These are phyloP conservation scores for Wallacemonas sp. DNA, from an alignment of 208 protist genomes.

Conservation along the genomic window DNA sequence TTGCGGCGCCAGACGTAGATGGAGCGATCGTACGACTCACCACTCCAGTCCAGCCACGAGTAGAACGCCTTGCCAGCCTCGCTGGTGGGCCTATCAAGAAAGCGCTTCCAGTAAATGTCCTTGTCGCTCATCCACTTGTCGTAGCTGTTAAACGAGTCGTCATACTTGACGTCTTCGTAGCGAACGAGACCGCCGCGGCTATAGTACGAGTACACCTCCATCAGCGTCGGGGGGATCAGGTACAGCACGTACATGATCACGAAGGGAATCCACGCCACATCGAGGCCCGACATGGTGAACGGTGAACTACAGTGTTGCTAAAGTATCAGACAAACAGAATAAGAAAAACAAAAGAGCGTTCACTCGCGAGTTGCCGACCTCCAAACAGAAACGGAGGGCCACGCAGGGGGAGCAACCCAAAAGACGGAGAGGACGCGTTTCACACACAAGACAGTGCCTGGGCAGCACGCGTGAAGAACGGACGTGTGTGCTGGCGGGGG, in stretches of 20 bases:
- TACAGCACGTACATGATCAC: conserved; percentile 88
- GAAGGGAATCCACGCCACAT: conserved; percentile 84
- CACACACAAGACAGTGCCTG: no score
- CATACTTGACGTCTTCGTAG: conserved; percentile 84
- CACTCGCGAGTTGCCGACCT: no score
- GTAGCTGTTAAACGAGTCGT: conserved; percentile 75
- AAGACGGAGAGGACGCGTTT: no score
- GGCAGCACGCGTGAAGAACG: no score
- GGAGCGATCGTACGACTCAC: conserved; percentile 83
- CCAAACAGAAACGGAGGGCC: no score
- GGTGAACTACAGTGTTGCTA: not conserved
- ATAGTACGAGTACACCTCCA: conserved; percentile 92
- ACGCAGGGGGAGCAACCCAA: no score
- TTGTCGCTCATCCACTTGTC: conserved; percentile 67
- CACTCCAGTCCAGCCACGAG: conserved; percentile 87
- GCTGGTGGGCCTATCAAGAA: conserved; percentile 79
- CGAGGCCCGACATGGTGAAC: conserved; percentile 61
- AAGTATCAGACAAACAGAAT: not conserved
- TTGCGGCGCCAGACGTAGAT: conserved; percentile 81
- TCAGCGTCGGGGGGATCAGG: conserved; percentile 86
- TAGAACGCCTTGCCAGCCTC: conserved; percentile 87
- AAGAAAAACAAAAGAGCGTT: not conserved
- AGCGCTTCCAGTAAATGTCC: conserved; percentile 87
- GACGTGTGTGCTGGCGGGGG: no score
- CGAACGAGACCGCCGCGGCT: conserved; percentile 80